Percentiles rank a stretch among this genome's conserved stretches.
phyloP scores from a whole-genome alignment of 208 protist genomes.

The Leishmania martiniquensis region DNA sequence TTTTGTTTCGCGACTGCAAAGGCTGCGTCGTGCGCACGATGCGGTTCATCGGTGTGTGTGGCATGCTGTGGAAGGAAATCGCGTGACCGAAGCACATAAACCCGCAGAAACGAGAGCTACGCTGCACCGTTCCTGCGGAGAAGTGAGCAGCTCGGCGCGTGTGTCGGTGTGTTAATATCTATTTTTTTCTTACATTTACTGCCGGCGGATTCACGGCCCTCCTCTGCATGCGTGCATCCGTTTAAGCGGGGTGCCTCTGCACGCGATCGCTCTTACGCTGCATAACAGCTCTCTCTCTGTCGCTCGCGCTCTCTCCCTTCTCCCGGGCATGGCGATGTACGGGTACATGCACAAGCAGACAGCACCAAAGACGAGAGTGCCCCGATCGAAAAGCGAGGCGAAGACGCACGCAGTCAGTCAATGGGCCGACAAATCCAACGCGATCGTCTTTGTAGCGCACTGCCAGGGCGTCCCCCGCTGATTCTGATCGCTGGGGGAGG shows the following conservation, averaged over 20 bases:
- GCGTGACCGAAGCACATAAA: background rate
- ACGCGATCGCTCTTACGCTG: background rate
- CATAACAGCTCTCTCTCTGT: background rate
- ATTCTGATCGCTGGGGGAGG: background rate
- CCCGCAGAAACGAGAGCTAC: background rate
- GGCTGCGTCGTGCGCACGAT: conserved; percentile 31
- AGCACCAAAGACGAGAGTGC: background rate
- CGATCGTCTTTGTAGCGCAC: background rate
- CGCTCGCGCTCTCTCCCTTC: no score
- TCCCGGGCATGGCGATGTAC: no score
- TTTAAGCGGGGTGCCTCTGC: background rate
- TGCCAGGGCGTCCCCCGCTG: background rate
- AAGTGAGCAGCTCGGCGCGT: background rate
- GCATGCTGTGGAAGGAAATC: conserved; percentile 63
- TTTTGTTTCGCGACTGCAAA: conserved; percentile 39
- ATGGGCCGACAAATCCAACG: background rate
- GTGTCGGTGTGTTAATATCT: background rate
- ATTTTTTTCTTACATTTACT: background rate
- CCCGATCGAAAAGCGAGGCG: background rate
- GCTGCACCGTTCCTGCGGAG: background rate
- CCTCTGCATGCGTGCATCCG: background rate
- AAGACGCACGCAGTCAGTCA: background rate
- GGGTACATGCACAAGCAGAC: background rate
- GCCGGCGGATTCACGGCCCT: background rate
- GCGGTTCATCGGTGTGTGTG: conserved; percentile 62